phyloP scores from a whole-genome alignment of 2,329 filamentous ascomycete species.

The Zymoseptoria brevis region DNA sequence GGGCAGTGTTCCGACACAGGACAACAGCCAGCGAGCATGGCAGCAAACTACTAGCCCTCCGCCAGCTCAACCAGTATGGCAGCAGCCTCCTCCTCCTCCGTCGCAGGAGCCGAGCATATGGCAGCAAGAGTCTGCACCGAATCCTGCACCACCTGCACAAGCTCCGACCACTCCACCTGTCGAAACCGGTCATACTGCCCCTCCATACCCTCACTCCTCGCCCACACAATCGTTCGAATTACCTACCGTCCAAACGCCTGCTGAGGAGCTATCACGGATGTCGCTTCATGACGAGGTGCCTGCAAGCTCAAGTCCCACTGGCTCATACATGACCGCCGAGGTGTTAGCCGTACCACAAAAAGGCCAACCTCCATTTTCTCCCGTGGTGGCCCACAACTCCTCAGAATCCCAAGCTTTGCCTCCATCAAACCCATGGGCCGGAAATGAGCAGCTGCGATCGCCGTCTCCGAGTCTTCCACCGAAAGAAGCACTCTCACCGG shows the following conservation, averaged over 20 bases:
- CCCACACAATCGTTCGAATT: conserved; percentile 28
- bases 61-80: conserved; percentile 5
- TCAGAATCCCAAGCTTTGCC: conserved; percentile 9
- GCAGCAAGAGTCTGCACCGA: background rate
- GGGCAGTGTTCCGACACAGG: conserved; percentile 19
- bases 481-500: conserved; percentile 14
- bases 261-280: conserved; percentile 33
- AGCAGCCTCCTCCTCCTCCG: conserved; percentile 14
- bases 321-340: conserved; percentile 18
- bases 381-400: conserved; percentile 13
- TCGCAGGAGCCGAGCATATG: conserved; percentile 3
- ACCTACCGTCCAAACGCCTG: conserved; percentile 35
- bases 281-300: conserved; percentile 20
- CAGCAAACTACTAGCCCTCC: conserved; percentile 20
- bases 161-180: conserved; percentile 17
- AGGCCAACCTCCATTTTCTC: conserved; percentile 21
- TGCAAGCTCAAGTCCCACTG: conserved; percentile 6
- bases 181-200: background rate
- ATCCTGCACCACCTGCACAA: conserved; percentile 15
- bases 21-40: conserved; percentile 34
- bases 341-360: conserved; percentile 21
- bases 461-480: conserved; percentile 12
- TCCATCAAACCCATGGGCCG: conserved; percentile 17
- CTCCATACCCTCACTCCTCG: background rate
- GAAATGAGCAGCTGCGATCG: conserved; percentile 1